phyloP scores from a whole-genome alignment of 495 filamentous ascomycete species.

The Penicillium simplicissimum region DNA sequence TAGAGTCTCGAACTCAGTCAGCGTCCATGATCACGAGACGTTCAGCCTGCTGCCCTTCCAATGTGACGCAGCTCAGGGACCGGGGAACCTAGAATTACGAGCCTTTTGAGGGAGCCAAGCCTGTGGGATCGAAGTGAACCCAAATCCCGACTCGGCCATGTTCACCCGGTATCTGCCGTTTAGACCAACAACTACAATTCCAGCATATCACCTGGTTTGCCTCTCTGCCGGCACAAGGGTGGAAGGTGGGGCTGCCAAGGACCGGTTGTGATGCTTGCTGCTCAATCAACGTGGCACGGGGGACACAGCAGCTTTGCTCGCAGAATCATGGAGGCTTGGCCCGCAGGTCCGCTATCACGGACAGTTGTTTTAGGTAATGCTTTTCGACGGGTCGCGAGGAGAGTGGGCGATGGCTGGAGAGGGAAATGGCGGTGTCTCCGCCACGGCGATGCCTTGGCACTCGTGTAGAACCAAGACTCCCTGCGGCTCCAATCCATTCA shows the following conservation, averaged over 20 bases:
- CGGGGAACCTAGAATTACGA: slow-evolving; percentile 5
- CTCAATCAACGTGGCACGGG: slow-evolving; percentile 24
- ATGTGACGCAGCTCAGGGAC: slow-evolving; percentile 3
- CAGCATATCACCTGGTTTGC: slow-evolving; percentile 7
- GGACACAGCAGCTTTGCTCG: slow-evolving; percentile 22
- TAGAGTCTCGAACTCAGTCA: slow-evolving; percentile 42
- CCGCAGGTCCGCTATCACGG: slow-evolving; percentile 7
- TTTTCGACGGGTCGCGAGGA: slow-evolving; percentile 6
- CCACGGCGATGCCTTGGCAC: slow-evolving; percentile 27
- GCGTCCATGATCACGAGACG: slow-evolving; percentile 29
- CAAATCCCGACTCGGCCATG: background rate
- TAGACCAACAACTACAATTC: background rate
- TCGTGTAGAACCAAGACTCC: slow-evolving; percentile 19
- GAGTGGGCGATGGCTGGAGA: slow-evolving; percentile 10
- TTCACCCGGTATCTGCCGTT: slow-evolving; percentile 9
- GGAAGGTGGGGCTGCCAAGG: slow-evolving; percentile 23
- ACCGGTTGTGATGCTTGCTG: slow-evolving; percentile 3
- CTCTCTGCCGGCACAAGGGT: slow-evolving; percentile 13
- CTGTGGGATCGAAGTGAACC: background rate
- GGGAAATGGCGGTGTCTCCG: slow-evolving; percentile 33
- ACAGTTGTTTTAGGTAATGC: slow-evolving; percentile 5
- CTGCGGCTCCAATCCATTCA: slow-evolving; percentile 19
- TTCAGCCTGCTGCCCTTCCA: slow-evolving; percentile 20
- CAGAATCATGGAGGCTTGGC: slow-evolving; percentile 16
- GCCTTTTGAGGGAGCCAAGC: slow-evolving; percentile 6